phyloP scores from a whole-genome alignment of 1,139 yeast species.

The Arxiozyma telluris region DNA sequence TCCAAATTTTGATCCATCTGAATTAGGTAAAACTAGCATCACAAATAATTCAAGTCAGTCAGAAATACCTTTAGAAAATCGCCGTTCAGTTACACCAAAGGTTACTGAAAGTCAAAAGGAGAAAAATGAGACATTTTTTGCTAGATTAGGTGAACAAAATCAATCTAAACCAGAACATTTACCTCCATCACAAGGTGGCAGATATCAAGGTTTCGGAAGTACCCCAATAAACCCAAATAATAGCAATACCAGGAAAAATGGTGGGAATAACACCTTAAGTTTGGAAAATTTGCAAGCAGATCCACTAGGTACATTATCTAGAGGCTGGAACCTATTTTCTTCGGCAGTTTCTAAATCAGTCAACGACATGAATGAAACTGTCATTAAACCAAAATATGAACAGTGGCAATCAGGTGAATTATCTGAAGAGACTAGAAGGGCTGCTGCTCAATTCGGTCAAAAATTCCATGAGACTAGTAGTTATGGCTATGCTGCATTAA shows the following conservation, averaged over 20 bases:
- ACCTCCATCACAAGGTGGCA: conserved; percentile 94
- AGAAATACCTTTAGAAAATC: conserved; percentile 22
- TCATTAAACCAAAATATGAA: conserved; percentile 79
- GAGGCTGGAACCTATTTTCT: conserved; percentile 92
- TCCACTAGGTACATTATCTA: conserved; percentile 79
- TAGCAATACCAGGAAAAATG: conserved; percentile 23
- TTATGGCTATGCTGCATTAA: conserved; percentile 59
- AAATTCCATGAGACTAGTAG: conserved; percentile 84
- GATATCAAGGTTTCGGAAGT: conserved; percentile 84
- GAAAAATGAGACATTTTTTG: conserved; percentile 75
- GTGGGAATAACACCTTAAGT: conserved; percentile 41
- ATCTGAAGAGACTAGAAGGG: conserved; percentile 72
- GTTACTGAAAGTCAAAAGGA: conserved; percentile 35
- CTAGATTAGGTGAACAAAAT: conserved; percentile 65
- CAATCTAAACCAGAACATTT: conserved; percentile 64
- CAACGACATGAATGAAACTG: conserved; percentile 75
- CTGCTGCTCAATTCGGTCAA: conserved; percentile 93
- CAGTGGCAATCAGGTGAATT: conserved; percentile 76
- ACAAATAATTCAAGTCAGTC: conserved; percentile 10
- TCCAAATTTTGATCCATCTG: conserved; percentile 33
- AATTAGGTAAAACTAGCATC: conserved; percentile 8
- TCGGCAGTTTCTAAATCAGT: conserved; percentile 75
- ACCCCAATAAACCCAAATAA: conserved; percentile 37
- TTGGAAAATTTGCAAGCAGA: conserved; percentile 73
- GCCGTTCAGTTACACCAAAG: conserved; percentile 37